A percentile compares a stretch with the other conserved stretches of the same genome.
Conservation (phyloP, 164 flowering plant genomes). For the Santalum album region DNA sequence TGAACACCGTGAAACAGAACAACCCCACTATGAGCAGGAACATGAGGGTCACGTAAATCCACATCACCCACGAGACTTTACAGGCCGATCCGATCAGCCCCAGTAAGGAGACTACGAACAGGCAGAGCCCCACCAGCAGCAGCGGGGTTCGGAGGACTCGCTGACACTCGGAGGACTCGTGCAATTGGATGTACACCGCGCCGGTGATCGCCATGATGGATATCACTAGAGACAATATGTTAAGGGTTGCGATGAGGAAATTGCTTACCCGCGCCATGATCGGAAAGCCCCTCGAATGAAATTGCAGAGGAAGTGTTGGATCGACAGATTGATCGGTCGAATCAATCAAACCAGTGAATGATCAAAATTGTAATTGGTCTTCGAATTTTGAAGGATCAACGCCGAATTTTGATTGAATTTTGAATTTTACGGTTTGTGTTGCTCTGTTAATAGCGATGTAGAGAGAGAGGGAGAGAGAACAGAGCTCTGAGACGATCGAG, state of each 20-base stretch:
- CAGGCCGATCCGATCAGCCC: conserved; percentile 46
- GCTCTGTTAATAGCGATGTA: too few species aligned
- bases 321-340: too few species aligned
- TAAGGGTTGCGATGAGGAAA: conserved; percentile 24
- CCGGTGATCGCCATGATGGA: conserved; percentile 18
- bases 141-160: conserved; percentile 27
- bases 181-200: conserved; percentile 1
- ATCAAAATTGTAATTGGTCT: too few species aligned
- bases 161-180: conserved; percentile 26
- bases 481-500: too few species aligned
- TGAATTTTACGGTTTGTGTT: too few species aligned
- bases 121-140: conserved; percentile 19
- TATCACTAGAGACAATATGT: conserved; percentile 16
- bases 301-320: too few species aligned
- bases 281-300: too few species aligned
- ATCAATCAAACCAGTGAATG: too few species aligned
- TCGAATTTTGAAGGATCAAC: too few species aligned
- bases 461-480: too few species aligned
- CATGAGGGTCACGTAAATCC: conserved; percentile 34
- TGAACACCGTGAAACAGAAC: conserved; percentile 31
- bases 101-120: conserved; percentile 22
- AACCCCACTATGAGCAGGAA: conserved; percentile 31
- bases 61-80: conserved; percentile 17
- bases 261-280: conserved; percentile 46
- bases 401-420: too few species aligned